Conservation (phyloP, 2,329 filamentous ascomycete species). For the Claviceps maximensis region DNA sequence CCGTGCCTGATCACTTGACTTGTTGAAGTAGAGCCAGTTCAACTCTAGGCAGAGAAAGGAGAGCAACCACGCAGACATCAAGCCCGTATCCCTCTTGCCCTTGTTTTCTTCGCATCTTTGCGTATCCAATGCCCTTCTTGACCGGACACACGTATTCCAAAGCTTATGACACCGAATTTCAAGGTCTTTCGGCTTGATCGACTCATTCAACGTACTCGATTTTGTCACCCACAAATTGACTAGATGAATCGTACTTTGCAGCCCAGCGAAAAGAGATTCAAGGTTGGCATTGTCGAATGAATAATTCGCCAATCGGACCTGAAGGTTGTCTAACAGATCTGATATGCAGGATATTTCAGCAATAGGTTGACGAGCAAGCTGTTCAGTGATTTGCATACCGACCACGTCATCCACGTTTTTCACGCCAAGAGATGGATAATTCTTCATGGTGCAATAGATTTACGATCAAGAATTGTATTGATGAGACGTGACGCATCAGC, state of each 20-base stretch:
- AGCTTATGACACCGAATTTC: conserved; percentile 44
- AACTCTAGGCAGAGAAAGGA: conserved; percentile 56
- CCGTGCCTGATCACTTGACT: conserved; percentile 14
- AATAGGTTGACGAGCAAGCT: background rate
- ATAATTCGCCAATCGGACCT: conserved; percentile 10
- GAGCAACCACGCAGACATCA: conserved; percentile 34
- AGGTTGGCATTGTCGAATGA: conserved; percentile 19
- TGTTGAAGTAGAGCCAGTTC: conserved; percentile 25
- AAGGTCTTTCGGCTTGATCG: conserved; percentile 23
- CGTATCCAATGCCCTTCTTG: conserved; percentile 21
- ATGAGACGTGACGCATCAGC: too few relatives aligned
- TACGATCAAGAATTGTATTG: background rate
- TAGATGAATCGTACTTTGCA: conserved; percentile 15
- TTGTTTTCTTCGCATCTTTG: conserved; percentile 8
- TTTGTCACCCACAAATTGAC: conserved; percentile 8
- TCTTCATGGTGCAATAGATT: background rate
- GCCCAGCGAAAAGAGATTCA: conserved; percentile 26
- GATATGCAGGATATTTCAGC: background rate
- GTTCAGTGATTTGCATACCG: background rate
- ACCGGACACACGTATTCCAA: conserved; percentile 53
- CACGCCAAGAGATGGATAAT: background rate
- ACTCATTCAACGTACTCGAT: background rate
- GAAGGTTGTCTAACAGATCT: conserved; percentile 18
- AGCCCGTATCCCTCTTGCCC: conserved; percentile 14
- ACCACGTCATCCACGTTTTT: conserved; percentile 2